A percentile compares a stretch with the other conserved stretches of the same genome.
Conservation (phyloP, 1,139 yeast genomes). For the Eremothecium gossypii region DNA sequence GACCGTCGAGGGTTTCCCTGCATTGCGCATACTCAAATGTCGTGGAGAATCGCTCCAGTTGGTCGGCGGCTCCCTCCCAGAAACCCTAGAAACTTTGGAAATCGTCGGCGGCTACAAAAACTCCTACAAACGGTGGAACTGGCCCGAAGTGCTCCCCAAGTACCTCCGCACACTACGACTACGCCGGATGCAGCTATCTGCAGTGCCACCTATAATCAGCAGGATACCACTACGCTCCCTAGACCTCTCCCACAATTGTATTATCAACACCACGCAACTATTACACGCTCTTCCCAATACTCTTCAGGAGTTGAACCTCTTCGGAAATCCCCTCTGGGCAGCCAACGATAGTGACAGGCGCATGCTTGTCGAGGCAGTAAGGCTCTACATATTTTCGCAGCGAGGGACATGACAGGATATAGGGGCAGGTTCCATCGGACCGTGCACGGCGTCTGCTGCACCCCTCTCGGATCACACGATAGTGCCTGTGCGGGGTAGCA, state of each 20-base stretch:
- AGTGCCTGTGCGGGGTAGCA: no score
- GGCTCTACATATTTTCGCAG: not conserved
- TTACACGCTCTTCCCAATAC: constrained; percentile 5
- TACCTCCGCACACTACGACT: constrained; percentile 2
- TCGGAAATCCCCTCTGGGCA: constrained; percentile 3
- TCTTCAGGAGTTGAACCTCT: constrained; percentile 4
- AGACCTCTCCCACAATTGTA: constrained; percentile 3
- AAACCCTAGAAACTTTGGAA: constrained; percentile 9
- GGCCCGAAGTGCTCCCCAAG: constrained; percentile 2
- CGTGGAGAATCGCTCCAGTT: constrained; percentile 6
- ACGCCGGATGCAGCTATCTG: constrained; percentile 2
- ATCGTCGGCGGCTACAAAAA: constrained; percentile 5
- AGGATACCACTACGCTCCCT: constrained; percentile 1
- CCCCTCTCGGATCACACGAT: no score
- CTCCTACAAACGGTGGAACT: constrained; percentile 1
- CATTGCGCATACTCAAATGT: constrained; percentile 7
- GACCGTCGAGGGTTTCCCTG: constrained; percentile 7
- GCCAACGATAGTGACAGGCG: constrained; percentile 2
- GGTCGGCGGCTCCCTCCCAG: constrained; percentile 5
- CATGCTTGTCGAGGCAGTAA: constrained; percentile 1
- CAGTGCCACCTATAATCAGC: constrained; percentile 1
- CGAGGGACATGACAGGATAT: not conserved
- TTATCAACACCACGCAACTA: constrained; percentile 4
- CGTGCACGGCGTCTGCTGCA: no score
- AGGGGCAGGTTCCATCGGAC: no score